A percentile compares a stretch with the other conserved stretches of the same genome.
phyloP scores from a whole-genome alignment of 345 rosid species.

The Acer yangbiense region DNA sequence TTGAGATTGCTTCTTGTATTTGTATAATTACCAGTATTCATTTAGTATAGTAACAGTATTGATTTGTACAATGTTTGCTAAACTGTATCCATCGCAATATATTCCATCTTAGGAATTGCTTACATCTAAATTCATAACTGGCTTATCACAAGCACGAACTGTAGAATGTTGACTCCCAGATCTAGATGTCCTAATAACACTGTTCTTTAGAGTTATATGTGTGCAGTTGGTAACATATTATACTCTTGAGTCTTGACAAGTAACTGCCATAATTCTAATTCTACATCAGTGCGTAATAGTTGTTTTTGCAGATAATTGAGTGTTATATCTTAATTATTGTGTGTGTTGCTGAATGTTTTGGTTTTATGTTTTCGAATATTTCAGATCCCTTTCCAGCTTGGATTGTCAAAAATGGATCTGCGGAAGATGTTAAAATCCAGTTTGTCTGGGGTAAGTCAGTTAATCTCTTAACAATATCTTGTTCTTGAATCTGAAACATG shows the following conservation, averaged over 20 bases:
- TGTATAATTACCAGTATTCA: neutral
- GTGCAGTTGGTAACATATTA: neutral
- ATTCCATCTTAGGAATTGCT: neutral
- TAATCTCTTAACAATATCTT: neutral
- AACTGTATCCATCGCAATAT: neutral
- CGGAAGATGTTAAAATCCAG: conserved; percentile 83
- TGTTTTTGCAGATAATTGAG: neutral
- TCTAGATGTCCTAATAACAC: neutral
- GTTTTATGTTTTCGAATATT: conserved; percentile 20
- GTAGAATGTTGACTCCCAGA: neutral
- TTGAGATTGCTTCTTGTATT: neutral
- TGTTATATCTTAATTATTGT: neutral
- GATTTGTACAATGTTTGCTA: neutral
- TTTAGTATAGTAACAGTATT: neutral
- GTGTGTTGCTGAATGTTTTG: conserved; percentile 2
- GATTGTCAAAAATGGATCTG: conserved; percentile 85
- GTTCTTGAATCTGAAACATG: neutral
- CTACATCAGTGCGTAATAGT: neutral
- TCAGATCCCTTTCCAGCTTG: conserved; percentile 92
- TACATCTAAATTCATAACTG: conserved; percentile 3
- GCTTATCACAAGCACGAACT: neutral
- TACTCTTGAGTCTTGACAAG: neutral
- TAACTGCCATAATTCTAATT: conserved; percentile 5
- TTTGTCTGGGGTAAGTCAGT: conserved; percentile 77
- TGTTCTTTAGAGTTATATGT: neutral